phyloP scores from a whole-genome alignment of 306 rosid genomes.

The Astragalus glycyphyllos region DNA sequence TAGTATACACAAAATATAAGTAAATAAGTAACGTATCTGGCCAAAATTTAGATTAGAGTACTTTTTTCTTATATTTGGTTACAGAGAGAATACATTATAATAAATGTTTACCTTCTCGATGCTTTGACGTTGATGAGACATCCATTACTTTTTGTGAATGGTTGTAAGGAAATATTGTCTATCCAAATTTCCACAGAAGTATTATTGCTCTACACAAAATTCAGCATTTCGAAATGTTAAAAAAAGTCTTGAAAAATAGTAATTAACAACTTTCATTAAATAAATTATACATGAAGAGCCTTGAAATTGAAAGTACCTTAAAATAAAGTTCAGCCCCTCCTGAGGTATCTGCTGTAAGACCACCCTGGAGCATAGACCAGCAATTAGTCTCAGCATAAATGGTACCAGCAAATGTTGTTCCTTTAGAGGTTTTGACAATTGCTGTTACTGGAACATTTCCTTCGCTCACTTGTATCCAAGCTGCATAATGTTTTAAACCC shows the following conservation, averaged over 20 bases:
- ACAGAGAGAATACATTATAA: background rate
- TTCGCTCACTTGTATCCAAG: constrained; percentile 64
- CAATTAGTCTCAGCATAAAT: constrained; percentile 58
- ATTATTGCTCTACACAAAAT: constrained; percentile 54
- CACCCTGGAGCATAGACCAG: constrained; percentile 92
- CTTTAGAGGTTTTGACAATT: constrained; percentile 52
- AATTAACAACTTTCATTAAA: background rate
- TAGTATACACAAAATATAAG: too few species aligned
- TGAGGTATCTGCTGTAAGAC: constrained; percentile 54
- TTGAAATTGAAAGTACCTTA: constrained; percentile 48
- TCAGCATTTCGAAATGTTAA: constrained; percentile 8
- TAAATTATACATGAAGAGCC: background rate
- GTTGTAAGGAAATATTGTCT: constrained; percentile 72
- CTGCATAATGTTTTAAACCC: constrained; percentile 32
- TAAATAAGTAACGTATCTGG: too few species aligned
- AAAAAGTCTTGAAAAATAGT: background rate
- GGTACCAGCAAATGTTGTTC: constrained; percentile 49
- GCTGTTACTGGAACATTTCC: constrained; percentile 55
- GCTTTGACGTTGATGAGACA: constrained; percentile 61
- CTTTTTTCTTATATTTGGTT: background rate
- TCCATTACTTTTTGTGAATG: constrained; percentile 70
- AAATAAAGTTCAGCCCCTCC: constrained; percentile 64
- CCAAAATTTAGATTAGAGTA: background rate
- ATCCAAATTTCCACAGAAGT: constrained; percentile 63
- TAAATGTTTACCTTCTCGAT: constrained; percentile 49